Conservation (phyloP, 2,329 filamentous ascomycete species). For the Arthrobotrys sphaeroides region DNA sequence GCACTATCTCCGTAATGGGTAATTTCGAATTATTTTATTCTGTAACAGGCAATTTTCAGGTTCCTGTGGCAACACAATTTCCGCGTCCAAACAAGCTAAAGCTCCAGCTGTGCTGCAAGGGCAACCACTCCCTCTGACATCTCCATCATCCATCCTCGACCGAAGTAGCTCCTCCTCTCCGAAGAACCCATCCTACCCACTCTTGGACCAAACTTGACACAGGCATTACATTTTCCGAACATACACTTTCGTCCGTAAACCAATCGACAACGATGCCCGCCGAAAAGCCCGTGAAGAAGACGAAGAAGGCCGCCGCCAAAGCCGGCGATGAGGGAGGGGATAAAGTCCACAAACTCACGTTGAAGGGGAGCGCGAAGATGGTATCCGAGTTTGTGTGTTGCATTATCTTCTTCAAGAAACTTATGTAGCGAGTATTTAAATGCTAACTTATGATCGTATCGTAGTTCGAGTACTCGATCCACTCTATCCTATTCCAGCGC, state of each 20-base stretch:
- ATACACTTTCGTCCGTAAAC: background rate
- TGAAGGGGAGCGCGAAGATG: constrained; percentile 84
- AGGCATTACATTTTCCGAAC: too few species aligned
- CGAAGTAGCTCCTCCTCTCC: background rate
- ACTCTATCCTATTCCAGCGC: constrained; percentile 78
- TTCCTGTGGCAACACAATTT: constrained; percentile 51
- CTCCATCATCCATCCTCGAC: constrained; percentile 1
- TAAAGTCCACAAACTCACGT: constrained; percentile 92
- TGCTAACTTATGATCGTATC: background rate
- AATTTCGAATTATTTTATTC: background rate
- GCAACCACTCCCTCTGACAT: background rate
- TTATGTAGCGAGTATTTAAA: background rate
- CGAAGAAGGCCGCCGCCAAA: constrained; percentile 64
- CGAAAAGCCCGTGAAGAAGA: constrained; percentile 55
- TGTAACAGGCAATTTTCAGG: background rate
- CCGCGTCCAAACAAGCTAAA: constrained; percentile 25
- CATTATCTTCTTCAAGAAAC: background rate
- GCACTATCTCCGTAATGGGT: background rate
- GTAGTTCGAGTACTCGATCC: constrained; percentile 96
- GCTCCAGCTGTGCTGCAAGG: constrained; percentile 46
- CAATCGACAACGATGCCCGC: constrained; percentile 45
- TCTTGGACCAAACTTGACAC: too few species aligned
- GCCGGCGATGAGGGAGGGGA: constrained; percentile 68
- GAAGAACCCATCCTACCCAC: constrained; percentile 2
- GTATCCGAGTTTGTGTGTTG: constrained; percentile 94